Evolutionary conservation across 352 stramenopile genomes (phyloP), one percentile per base, ranked within the genome.

Genomic region (Stephanocyclus meneghinianus): DNA sequence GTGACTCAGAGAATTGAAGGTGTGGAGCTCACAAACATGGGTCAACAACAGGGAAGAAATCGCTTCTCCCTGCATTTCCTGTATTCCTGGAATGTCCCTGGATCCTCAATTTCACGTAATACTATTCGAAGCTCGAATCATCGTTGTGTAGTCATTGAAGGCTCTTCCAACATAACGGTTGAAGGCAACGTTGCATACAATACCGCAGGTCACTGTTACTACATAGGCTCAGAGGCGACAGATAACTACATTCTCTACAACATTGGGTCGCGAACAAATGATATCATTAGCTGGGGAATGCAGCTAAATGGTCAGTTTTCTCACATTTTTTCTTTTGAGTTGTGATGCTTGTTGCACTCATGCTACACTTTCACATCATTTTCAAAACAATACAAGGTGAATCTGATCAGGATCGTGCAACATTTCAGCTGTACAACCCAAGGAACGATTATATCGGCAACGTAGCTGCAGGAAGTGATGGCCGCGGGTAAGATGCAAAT

Each of bases 21-120:
- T 55, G 80, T 89, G 13, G 83, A 89, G 71, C 80, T 89, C 50
- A 69, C 16, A n/a, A 76, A 87, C 16, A 89, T 89, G 83, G 83
- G 83, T 45, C 83, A 87, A 50, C 30, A 70, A 11, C 7, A 64
- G 26, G 59, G 26, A 13, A 84, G 75, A 57, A 85, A 88, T 68
- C 69, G 77, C 11, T 80, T 79, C 51, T 40, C 75, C 2, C 57
- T 86, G 9, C 74, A 86, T 51, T 77, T 89, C 6, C 61, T 85
- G 13, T 89, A 83, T 59, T 78, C 71, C 35, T 56, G 64, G 4
- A 29, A 76, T 50, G 57, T 84, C 3, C n/a, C 60, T 35, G 82
- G 82, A 13, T 80, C 74, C 42, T 77, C 55, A n/a, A 74, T 89
- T 37, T 69, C 74, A 15, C 65, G 67, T 18, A 89, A 89, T 51